phyloP scores from a whole-genome alignment of 2,329 filamentous ascomycete genomes.

The Colletotrichum theobromicola region DNA sequence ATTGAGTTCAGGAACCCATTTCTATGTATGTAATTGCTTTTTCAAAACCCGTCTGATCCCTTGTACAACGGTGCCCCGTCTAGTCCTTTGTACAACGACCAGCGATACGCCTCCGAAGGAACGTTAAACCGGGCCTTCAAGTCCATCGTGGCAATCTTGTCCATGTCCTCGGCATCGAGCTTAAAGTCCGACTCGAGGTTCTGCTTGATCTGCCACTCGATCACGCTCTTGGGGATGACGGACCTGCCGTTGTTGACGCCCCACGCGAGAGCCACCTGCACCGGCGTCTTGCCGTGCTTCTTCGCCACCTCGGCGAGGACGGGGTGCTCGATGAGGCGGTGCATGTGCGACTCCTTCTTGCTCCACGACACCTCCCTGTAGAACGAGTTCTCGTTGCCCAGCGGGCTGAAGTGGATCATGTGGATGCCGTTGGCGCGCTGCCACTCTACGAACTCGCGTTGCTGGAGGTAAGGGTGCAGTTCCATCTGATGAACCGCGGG shows the following conservation, averaged over 20 bases:
- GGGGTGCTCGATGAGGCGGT: slow-evolving; percentile 30
- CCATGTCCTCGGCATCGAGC: neutral
- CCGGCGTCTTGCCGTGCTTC: slow-evolving; percentile 34
- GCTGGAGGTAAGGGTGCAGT: slow-evolving; percentile 40
- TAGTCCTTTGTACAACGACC: neutral
- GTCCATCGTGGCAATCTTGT: neutral
- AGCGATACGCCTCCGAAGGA: neutral
- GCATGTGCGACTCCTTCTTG: slow-evolving; percentile 33
- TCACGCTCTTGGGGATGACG: slow-evolving; percentile 40
- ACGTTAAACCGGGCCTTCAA: neutral
- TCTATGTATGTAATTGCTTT: neutral
- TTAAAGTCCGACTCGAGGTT: neutral
- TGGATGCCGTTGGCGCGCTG: slow-evolving; percentile 32
- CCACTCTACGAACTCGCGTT: slow-evolving; percentile 25
- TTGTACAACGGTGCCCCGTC: neutral
- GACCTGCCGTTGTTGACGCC: slow-evolving; percentile 34
- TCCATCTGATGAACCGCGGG: slow-evolving; percentile 58
- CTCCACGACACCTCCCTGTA: slow-evolving; percentile 32
- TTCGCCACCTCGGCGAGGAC: slow-evolving; percentile 27
- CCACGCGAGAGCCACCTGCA: slow-evolving; percentile 37
- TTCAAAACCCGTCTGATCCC: neutral
- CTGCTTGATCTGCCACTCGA: slow-evolving; percentile 19
- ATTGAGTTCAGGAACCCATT: neutral
- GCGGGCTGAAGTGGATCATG: slow-evolving; percentile 35
- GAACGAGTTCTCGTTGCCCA: slow-evolving; percentile 35